Percentiles rank a stretch among this genome's conserved stretches.
Conservation (phyloP, 148 eudicot species). For the Camellia sinensis region DNA sequence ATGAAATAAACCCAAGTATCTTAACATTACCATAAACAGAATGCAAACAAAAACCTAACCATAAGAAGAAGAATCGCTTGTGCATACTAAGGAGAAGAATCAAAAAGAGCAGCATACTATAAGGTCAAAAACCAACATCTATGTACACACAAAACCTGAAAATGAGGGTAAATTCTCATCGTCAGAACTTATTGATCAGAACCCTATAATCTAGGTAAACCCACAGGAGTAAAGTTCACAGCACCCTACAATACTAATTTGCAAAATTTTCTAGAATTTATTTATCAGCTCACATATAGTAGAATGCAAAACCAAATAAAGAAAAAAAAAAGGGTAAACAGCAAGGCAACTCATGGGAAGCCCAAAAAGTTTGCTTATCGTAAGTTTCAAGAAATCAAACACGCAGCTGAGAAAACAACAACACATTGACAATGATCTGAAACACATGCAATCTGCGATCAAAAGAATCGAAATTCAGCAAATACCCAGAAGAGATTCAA, state of each 20-base stretch:
- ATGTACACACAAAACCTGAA: neutral
- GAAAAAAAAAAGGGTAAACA: neutral
- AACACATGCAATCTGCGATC: constrained; percentile 10
- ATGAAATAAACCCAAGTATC: neutral
- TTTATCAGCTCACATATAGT: neutral
- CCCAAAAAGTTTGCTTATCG: neutral
- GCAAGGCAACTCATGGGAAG: neutral
- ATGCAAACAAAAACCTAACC: neutral
- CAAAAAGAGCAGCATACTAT: neutral
- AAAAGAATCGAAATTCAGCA: constrained; percentile 14
- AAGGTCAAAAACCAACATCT: neutral
- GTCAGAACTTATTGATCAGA: neutral
- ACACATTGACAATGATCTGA: neutral
- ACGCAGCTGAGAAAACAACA: neutral
- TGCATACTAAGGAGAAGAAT: neutral
- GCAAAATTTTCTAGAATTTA: neutral
- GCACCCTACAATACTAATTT: neutral
- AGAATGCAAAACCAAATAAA: neutral
- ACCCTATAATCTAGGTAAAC: neutral
- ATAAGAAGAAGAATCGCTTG: neutral
- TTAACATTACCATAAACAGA: neutral
- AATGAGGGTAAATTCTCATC: neutral
- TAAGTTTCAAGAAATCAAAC: neutral
- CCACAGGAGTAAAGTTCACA: neutral
- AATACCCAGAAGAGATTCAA: constrained; percentile 10